A percentile compares a stretch with the other conserved stretches of the same genome.
Evolutionary conservation across 495 filamentous ascomycete genomes (phyloP).

Genomic region (Poronia punctata): DNA sequence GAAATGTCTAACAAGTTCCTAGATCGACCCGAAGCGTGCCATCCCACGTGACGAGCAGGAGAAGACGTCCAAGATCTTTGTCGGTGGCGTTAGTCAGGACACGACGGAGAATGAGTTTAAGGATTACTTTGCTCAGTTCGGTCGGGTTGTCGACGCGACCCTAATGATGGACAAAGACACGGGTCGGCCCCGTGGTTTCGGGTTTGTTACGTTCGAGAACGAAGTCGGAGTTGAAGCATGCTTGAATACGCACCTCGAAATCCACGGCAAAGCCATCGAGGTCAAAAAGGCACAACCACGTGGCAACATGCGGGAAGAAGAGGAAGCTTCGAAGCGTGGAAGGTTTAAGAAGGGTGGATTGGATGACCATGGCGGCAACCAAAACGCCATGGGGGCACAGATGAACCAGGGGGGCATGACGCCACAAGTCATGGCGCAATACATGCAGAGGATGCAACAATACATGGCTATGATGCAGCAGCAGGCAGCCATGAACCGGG

Average conservation of each 20-base stretch:
- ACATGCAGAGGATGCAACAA: slow-evolving; percentile 95
- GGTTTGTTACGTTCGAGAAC: slow-evolving; percentile 98
- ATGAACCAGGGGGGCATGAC: slow-evolving; percentile 63
- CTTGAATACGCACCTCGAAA: slow-evolving; percentile 69
- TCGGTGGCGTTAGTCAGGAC: slow-evolving; percentile 95
- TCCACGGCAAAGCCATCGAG: slow-evolving; percentile 92
- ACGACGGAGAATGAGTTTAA: slow-evolving; percentile 93
- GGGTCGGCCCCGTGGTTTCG: slow-evolving; percentile 88
- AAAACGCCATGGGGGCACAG: slow-evolving; percentile 34
- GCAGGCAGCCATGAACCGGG: slow-evolving; percentile 57
- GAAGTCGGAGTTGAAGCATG: slow-evolving; percentile 92
- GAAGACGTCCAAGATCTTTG: slow-evolving; percentile 95
- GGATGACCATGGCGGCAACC: slow-evolving; percentile 33
- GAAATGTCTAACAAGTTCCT: not conserved
- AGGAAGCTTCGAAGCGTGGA: slow-evolving; percentile 64
- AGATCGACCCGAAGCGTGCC: slow-evolving; percentile 97
- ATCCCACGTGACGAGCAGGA: slow-evolving; percentile 98
- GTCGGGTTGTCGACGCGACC: slow-evolving; percentile 91
- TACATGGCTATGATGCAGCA: slow-evolving; percentile 94
- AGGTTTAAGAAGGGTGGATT: slow-evolving; percentile 45
- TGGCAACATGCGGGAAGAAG: slow-evolving; percentile 88
- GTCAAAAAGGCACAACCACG: slow-evolving; percentile 97
- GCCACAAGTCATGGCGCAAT: slow-evolving; percentile 95
- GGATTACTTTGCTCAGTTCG: slow-evolving; percentile 93
- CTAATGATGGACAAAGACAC: slow-evolving; percentile 99